Evolutionary conservation across 345 rosid genomes (phyloP), one percentile per base, ranked within the genome.

Genomic region (Ailanthus altissimus): DNA sequence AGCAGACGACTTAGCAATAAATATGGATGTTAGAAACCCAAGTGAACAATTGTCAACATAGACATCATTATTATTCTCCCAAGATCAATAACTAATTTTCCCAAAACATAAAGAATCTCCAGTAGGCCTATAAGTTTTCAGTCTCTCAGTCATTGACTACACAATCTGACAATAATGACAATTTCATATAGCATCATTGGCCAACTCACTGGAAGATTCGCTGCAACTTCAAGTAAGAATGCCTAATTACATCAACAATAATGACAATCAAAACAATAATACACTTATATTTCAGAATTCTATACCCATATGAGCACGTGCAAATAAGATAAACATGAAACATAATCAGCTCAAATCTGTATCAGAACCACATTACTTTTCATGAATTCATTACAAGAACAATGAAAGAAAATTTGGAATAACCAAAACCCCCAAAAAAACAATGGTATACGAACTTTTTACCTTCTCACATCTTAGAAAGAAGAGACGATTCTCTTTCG

Each of bases 381-480:
- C 23, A 56, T 12, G 45, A n/a, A 72, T 38, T 25, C 50, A 56
- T 40, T 42, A 28, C 25, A 38, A 38, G n/a, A 51, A n/a, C 23
- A 54, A 25, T 32, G 51, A 32, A 32, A 7, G 16, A 20, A 46
- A 49, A 20, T 26, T 23, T 0, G 42, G 6, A n/a, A 50, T 12
- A 7, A 26, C 25, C 15, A 47, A 26, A 42, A 58, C 43, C 2
- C 15, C 2, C 15, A 28, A 47, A 5, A 3, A 32, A 12, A 61
- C 5, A 9, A 56, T 51, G 38, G 56, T 21, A 25, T 43, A 57
- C 11, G 61, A 63, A 62, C 3, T 6, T 7, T 50, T 54, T 83
- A 90, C 94, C 92, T 89, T 89, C 83, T 91, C 93, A 18, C 95
- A 91, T 88, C 94, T 75, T 71, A 91, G 79, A 72, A 91, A 91